Evolutionary conservation across 2,329 filamentous ascomycete species (phyloP).

Genomic region (Neofusicoccum sp.): DNA sequence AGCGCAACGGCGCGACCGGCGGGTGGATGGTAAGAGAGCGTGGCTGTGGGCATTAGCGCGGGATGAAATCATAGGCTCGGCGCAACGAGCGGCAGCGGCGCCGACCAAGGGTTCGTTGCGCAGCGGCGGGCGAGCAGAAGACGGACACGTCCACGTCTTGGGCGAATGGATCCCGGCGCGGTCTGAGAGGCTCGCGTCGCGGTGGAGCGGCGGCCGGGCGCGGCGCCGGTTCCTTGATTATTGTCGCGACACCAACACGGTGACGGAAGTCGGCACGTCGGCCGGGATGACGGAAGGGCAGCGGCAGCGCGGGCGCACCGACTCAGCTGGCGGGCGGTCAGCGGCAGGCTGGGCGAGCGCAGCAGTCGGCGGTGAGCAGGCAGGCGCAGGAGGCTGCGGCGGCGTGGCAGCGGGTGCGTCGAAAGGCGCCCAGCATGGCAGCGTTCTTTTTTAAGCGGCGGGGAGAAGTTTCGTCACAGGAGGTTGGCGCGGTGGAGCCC

Average conservation of each 20-base stretch:
- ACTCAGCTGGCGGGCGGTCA: conserved; percentile 1
- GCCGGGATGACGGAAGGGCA: not conserved
- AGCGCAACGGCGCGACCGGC: too few relatives aligned
- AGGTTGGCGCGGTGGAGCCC: not conserved
- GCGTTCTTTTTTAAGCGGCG: not conserved
- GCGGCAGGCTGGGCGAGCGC: too few relatives aligned
- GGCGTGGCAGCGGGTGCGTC: not conserved
- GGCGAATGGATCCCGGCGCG: not conserved
- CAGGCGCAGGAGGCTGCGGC: not conserved
- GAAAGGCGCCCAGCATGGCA: not conserved
- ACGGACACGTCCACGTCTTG: not conserved
- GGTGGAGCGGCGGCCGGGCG: conserved; percentile 2
- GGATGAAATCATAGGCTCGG: not conserved
- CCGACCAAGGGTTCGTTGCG: not conserved
- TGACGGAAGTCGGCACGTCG: not conserved
- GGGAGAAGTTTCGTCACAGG: conserved; percentile 7
- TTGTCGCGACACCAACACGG: too few relatives aligned
- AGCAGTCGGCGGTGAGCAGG: not conserved
- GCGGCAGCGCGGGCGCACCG: not conserved
- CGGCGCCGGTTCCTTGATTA: conserved; percentile 8
- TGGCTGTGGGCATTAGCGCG: not conserved
- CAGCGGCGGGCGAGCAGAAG: not conserved
- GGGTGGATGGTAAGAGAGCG: not conserved
- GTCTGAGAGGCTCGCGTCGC: not conserved
- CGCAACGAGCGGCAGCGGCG: not conserved